phyloP scores from a whole-genome alignment of 192 early-diverging fungal genomes.

The Linderina pennispora region DNA sequence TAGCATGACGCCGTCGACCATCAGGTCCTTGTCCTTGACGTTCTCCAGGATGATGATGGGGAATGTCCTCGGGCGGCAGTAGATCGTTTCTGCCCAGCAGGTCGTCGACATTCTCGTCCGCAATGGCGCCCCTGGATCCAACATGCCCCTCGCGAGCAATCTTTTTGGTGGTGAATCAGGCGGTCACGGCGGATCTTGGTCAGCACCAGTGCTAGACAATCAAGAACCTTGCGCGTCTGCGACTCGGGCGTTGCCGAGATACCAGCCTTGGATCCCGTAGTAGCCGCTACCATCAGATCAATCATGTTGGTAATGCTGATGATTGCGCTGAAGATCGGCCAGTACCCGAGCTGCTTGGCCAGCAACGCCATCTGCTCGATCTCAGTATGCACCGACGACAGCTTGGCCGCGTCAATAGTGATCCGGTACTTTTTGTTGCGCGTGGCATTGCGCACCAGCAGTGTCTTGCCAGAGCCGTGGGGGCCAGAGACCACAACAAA shows the following conservation, averaged over 20 bases:
- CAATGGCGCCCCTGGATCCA: too few species aligned
- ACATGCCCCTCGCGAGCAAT: too few species aligned
- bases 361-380: constrained; percentile 68
- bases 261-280: constrained; percentile 83
- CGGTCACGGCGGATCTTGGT: constrained; percentile 47
- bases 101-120: too few species aligned
- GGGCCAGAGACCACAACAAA: constrained; percentile 82
- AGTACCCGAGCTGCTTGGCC: constrained; percentile 84
- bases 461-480: constrained; percentile 73
- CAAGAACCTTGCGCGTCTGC: constrained; percentile 82
- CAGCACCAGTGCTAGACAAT: constrained; percentile 68
- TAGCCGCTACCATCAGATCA: constrained; percentile 79
- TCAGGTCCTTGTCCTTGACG: constrained; percentile 69
- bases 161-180: too few species aligned
- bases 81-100: not conserved
- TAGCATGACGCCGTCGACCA: constrained; percentile 55
- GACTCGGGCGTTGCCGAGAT: constrained; percentile 75
- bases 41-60: constrained; percentile 90
- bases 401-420: constrained; percentile 70
- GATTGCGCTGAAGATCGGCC: constrained; percentile 84
- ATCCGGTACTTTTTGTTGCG: constrained; percentile 65
- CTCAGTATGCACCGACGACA: constrained; percentile 67
- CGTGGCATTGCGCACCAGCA: constrained; percentile 66
- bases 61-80: constrained; percentile 50
- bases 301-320: constrained; percentile 64